These are phyloP conservation scores for Verruconis gallopava DNA, from an alignment of 2,329 filamentous ascomycete genomes.

Conservation along the genomic window DNA sequence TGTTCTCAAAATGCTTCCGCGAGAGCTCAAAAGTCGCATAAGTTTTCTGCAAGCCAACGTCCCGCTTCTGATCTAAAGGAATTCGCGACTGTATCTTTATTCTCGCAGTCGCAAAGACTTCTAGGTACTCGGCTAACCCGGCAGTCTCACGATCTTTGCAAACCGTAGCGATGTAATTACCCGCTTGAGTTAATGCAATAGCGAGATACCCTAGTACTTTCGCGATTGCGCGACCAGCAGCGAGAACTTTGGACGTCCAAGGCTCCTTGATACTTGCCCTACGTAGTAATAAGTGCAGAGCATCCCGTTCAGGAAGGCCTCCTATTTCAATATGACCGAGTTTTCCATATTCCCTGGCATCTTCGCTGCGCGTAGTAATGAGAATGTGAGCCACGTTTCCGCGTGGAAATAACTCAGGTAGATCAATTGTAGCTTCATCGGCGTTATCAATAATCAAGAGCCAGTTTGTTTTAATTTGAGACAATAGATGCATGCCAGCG, in stretches of 20 bases:
- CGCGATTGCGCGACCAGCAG: conserved; percentile 13
- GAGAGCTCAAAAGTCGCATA: conserved; percentile 21
- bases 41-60: conserved; percentile 16
- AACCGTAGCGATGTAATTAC: conserved; percentile 14
- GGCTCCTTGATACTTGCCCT: conserved; percentile 13
- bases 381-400: conserved; percentile 18
- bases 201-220: conserved; percentile 18
- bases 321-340: conserved; percentile 15
- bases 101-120: conserved; percentile 13
- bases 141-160: too few relatives aligned
- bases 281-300: conserved; percentile 16
- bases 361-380: conserved; percentile 19
- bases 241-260: conserved; percentile 12
- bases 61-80: too few relatives aligned
- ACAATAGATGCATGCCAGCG: conserved; percentile 16
- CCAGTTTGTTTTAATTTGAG: conserved; percentile 15
- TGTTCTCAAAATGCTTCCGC: conserved; percentile 17
- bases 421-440: conserved; percentile 16
- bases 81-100: conserved; percentile 8
- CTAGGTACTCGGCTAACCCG: conserved; percentile 14
- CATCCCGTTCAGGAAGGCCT: conserved; percentile 14
- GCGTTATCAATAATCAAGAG: conserved; percentile 21
- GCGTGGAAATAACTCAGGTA: conserved; percentile 16
- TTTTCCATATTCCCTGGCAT: conserved; percentile 15
- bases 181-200: conserved; percentile 17